Conservation (phyloP, 2,329 filamentous ascomycete species). For the Neophaeococcomyces mojaviensis region DNA sequence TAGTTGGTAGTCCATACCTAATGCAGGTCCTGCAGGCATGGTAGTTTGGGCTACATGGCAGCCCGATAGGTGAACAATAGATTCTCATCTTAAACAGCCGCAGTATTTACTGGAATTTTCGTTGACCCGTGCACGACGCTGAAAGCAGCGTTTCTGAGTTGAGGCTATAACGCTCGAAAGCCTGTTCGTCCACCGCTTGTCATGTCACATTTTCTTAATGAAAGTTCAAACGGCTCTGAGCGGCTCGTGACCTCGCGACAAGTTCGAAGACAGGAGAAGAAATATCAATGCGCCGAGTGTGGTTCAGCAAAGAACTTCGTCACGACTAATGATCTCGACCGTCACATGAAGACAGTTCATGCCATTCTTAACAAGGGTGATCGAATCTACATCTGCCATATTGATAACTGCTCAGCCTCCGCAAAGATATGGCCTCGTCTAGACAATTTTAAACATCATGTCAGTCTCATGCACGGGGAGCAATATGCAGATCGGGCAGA, state of each 20-base stretch:
- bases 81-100: too few species aligned
- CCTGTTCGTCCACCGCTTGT: too few species aligned
- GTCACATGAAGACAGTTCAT: conserved; percentile 65
- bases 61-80: too few species aligned
- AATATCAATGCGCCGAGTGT: conserved; percentile 41
- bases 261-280: conserved; percentile 1
- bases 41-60: too few species aligned
- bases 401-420: conserved; percentile 49
- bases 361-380: conserved; percentile 33
- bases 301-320: conserved; percentile 59
- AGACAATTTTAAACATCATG: conserved; percentile 81
- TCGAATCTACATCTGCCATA: conserved; percentile 54
- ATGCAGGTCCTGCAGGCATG: too few species aligned
- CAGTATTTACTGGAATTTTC: too few species aligned
- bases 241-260: not conserved
- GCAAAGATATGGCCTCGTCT: conserved; percentile 69
- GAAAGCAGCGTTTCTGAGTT: too few species aligned
- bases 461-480: conserved; percentile 56
- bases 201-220: too few species aligned
- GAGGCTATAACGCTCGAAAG: too few species aligned
- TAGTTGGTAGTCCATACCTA: too few species aligned
- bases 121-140: too few species aligned
- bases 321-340: conserved; percentile 83
- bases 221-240: too few species aligned
- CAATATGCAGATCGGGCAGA: not conserved